Evolutionary conservation across 768 basidiomycete species (phyloP), one percentile per base, ranked within the genome.

Genomic region (Phlebiopsis gigantea): DNA sequence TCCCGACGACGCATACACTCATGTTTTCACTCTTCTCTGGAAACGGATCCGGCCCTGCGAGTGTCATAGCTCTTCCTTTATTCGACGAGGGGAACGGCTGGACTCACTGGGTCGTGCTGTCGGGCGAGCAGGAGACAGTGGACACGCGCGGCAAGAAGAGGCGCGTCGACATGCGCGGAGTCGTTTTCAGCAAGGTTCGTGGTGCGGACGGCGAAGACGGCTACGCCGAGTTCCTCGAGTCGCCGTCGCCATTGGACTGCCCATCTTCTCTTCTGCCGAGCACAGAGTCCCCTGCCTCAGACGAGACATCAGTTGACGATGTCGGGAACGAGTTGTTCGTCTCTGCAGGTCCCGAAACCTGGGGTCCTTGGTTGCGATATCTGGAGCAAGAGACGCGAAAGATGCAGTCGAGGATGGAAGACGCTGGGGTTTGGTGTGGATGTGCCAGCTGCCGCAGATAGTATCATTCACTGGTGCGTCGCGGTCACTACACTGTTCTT

Each of bases 21-120:
- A 24, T 39, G 28, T 46, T 59, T 28, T 42, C 58, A 17, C 29
- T 59, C 12, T 59, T 29, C 17, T 31, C 34, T 15, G 58, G 53
- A 31, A 39, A 30, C 53, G 50, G 50, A 29, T 21, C 34, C 2
- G 50, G 50, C 8, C 50, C 50, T 15, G 58, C 58, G 21, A 14
- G 41, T 34, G 58, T 59, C 34, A 39, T 25, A 19, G 58, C 58
- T 19, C 58, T 59, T 15, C 53, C 45, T 12, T 45, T 59, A 12
- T 44, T 59, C 47, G 58, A 59, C 44, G 58, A 59, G 46, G 58
- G 58, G n/a, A 59, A 59, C 46, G 48, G 58, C 24, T 59, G 58
- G 58, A 53, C 41, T 31, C 58, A 59, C 41, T 59, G 58, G 58
- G 58, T 59, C 15, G 43, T 59, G n/a, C 53, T 59, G 17, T 24